Percentiles rank a stretch among this genome's conserved stretches.
Conservation (phyloP, 208 protist species). For the Novymonas esmeraldas region DNA sequence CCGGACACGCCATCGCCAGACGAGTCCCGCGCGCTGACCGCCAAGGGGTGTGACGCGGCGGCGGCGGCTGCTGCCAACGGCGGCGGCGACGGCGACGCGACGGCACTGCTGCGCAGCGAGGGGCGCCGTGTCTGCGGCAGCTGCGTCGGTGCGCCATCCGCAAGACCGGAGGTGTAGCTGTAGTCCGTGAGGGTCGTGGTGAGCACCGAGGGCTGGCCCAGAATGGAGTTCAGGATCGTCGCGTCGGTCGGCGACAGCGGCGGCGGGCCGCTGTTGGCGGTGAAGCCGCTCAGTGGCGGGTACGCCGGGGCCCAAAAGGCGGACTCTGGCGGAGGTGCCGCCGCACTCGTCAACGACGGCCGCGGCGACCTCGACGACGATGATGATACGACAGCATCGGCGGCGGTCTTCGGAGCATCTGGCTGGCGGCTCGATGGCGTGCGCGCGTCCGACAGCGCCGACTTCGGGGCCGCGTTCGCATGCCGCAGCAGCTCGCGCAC, state of each 20-base stretch:
- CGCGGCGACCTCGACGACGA: not conserved
- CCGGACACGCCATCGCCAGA: not conserved
- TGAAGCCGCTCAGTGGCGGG: slow-evolving; percentile 4
- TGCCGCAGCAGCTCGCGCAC: slow-evolving; percentile 52
- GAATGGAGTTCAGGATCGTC: slow-evolving; percentile 34
- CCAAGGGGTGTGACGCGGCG: not conserved
- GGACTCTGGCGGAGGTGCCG: not conserved
- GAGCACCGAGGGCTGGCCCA: slow-evolving; percentile 25
- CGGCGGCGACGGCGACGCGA: not conserved
- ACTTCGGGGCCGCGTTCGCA: slow-evolving; percentile 9
- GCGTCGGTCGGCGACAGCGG: slow-evolving; percentile 44
- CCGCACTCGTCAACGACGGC: not conserved
- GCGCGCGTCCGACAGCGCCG: not conserved
- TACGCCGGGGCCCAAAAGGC: slow-evolving; percentile 21
- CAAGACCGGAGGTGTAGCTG: not conserved
- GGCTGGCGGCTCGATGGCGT: not conserved
- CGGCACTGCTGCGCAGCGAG: not conserved
- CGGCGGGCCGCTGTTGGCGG: slow-evolving; percentile 19
- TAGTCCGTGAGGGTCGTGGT: not conserved
- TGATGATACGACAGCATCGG: not conserved
- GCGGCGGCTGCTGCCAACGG: not conserved
- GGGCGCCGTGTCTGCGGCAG: not conserved
- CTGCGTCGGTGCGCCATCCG: not conserved
- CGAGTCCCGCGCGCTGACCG: not conserved
- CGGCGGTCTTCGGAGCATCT: no score